Conservation (phyloP, 108 stramenopile genomes). For the Skeletonema marinoi region DNA sequence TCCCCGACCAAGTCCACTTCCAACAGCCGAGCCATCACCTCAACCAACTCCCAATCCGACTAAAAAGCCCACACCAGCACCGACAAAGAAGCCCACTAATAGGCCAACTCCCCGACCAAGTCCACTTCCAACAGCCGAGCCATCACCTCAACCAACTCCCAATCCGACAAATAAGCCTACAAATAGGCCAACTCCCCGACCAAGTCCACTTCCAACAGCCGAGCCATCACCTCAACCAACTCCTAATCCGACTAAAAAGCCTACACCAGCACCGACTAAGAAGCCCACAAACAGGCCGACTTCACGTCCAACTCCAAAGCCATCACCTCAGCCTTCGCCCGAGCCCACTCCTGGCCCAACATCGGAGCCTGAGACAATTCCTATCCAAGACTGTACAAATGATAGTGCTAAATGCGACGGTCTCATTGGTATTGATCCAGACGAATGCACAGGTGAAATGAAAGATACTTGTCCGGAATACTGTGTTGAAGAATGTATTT, state of each 20-base stretch:
- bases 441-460: not conserved
- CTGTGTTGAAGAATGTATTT: not conserved
- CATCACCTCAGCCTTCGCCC: not conserved
- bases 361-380: not conserved
- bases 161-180: not conserved
- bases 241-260: not conserved
- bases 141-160: too few species aligned
- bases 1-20: not conserved
- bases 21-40: not conserved
- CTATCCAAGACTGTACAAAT: not conserved
- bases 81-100: not conserved
- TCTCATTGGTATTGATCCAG: not conserved
- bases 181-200: not conserved
- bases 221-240: not conserved
- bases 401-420: too few species aligned
- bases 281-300: not conserved
- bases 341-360: not conserved
- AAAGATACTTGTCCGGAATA: too few species aligned
- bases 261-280: not conserved
- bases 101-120: not conserved
- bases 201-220: not conserved
- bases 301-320: not conserved
- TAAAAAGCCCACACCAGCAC: not conserved
- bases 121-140: not conserved
- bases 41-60: not conserved